Base-by-base conservation (phyloP, 2,329 filamentous ascomycete genomes). In the Aspergillus neotritici region DNA sequence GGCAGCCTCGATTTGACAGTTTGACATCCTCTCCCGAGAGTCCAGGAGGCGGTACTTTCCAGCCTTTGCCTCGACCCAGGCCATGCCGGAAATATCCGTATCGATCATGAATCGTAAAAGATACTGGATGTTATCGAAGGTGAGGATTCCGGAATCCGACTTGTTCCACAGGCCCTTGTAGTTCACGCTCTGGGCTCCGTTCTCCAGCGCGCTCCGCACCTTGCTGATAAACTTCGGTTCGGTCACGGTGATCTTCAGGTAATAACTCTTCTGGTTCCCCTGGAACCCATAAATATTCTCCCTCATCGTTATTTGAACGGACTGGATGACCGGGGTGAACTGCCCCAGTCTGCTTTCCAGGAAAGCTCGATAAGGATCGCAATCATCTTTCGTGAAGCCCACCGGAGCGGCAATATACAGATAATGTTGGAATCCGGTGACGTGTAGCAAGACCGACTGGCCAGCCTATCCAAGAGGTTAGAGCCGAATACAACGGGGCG, bases 41-140 rank as follows among this genome's bases (percentile, higher is more conserved):
- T 80, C 71, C 13, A 95, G 73, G 40, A 94, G 72, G 42, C 76
- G 75, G 69, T 91, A 96, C 49, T 83, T 82, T 25, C 75, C 76
- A 3, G 84, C 77, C 15, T 87, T 84, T 13, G 84, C 87, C 65
- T 95, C 88, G 0, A 97, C 88, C 93, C 93, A 98, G 1, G 89
- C 91, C 93, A 98, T 98, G 51, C 93, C 93, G 44, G 86, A 78
- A 34, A 98, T 84, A 65, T 90, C 85, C 54, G 86, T 94, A 66
- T 98, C 93, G 38, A 98, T 91, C 93, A 98, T 98, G 69, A 98
- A 97, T 40, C 93, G 80, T 52, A 97, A 69, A 17, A 97, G 81
- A 61, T 96, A 98, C 73, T 94, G 87, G 44, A 98, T 90, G 54
- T 84, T 96, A 72, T 98, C 93, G 58, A 91, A 98, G 0, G 93